phyloP scores from a whole-genome alignment of 192 early-diverging fungal genomes.

The Backusella parvicylindrica region DNA sequence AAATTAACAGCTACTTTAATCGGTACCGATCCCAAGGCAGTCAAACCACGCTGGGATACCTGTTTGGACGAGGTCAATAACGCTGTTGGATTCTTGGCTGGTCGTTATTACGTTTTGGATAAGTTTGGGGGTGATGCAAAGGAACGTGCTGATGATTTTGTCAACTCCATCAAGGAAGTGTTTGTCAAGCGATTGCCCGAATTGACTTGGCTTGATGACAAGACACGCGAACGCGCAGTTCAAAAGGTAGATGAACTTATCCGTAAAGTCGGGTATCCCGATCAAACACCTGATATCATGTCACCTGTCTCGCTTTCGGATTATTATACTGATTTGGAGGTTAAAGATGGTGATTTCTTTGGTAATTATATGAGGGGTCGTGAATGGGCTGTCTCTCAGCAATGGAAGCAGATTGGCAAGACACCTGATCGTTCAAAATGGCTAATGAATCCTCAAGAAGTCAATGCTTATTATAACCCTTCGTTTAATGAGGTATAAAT shows the following conservation, averaged over 20 bases:
- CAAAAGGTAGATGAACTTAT: constrained; percentile 40
- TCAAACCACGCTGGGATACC: constrained; percentile 46
- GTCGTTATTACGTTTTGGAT: constrained; percentile 42
- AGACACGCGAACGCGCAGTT: constrained; percentile 37
- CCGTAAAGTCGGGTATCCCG: constrained; percentile 48
- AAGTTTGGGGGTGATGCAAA: constrained; percentile 46
- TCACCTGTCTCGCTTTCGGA: constrained; percentile 39
- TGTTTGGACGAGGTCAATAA: constrained; percentile 37
- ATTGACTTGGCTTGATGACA: constrained; percentile 44
- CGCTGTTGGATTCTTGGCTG: constrained; percentile 37
- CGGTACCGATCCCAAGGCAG: constrained; percentile 43
- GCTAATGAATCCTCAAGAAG: constrained; percentile 46
- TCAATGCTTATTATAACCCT: constrained; percentile 54
- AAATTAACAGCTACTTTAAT: constrained; percentile 34
- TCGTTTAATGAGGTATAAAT: constrained; percentile 35
- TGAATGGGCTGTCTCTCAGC: constrained; percentile 5
- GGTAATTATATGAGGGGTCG: constrained; percentile 32
- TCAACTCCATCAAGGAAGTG: constrained; percentile 35
- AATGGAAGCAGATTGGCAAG: constrained; percentile 34
- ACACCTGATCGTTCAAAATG: constrained; percentile 33
- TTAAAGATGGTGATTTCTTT: constrained; percentile 37
- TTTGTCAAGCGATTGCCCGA: constrained; percentile 37
- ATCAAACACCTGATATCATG: constrained; percentile 31
- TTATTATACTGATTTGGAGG: constrained; percentile 32
- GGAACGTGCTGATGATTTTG: constrained; percentile 45